A percentile compares a stretch with the other conserved stretches of the same genome.
phyloP scores from a whole-genome alignment of 495 filamentous ascomycete species.

The Parathielavia hyrcaniae region DNA sequence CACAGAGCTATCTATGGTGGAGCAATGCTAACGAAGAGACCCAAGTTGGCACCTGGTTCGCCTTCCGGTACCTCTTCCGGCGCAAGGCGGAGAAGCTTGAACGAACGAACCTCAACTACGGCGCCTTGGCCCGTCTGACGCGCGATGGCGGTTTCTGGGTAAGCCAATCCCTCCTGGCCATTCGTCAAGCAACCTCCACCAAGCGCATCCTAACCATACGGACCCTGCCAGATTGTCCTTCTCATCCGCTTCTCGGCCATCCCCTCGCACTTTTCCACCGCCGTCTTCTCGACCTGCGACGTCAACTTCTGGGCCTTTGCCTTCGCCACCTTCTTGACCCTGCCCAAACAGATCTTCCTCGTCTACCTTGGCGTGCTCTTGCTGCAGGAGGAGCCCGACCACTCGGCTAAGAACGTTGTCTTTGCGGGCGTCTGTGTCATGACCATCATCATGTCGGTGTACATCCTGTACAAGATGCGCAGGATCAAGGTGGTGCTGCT shows the following conservation, averaged over 20 bases:
- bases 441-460: slow-evolving; percentile 26
- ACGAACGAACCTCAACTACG: slow-evolving; percentile 31
- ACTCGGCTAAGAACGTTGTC: slow-evolving; percentile 28
- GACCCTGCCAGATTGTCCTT: slow-evolving; percentile 22
- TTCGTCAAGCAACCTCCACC: not conserved
- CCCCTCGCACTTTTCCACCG: slow-evolving; percentile 32
- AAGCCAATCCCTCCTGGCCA: not conserved
- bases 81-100: slow-evolving; percentile 26
- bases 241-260: slow-evolving; percentile 34
- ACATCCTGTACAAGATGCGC: slow-evolving; percentile 28
- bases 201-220: not conserved
- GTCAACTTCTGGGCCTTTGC: slow-evolving; percentile 33
- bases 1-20: not conserved
- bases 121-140: slow-evolving; percentile 27
- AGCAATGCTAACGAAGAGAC: slow-evolving; percentile 2
- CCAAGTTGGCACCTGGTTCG: slow-evolving; percentile 28
- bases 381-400: slow-evolving; percentile 17
- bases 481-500: slow-evolving; percentile 28
- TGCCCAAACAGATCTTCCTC: slow-evolving; percentile 34
- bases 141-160: slow-evolving; percentile 30
- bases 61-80: slow-evolving; percentile 28
- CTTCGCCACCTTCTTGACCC: slow-evolving; percentile 30
- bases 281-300: slow-evolving; percentile 34
- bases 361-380: slow-evolving; percentile 36
- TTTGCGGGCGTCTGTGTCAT: slow-evolving; percentile 22